Evolutionary conservation across 2,329 filamentous ascomycete species (phyloP).

Genomic region (Penicillium sp.): DNA sequence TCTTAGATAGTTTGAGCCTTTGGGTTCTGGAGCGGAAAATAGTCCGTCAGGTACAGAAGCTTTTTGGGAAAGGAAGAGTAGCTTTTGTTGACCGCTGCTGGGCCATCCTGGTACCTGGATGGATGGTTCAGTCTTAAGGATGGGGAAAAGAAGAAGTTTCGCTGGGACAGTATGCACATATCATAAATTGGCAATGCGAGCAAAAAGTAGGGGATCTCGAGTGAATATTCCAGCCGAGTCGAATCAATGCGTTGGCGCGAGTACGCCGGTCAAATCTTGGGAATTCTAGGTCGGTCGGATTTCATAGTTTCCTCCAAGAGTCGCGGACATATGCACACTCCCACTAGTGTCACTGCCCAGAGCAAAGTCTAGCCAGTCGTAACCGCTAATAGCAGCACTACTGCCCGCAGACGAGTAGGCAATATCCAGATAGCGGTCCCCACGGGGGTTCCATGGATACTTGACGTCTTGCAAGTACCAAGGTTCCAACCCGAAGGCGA

Average conservation of each 20-base stretch:
- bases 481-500: conserved; percentile 25
- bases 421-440: conserved; percentile 39
- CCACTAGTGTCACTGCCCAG: conserved; percentile 51
- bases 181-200: too few species aligned
- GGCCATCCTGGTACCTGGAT: conserved; percentile 11
- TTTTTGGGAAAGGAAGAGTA: conserved; percentile 20
- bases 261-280: neutral
- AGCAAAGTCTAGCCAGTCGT: conserved; percentile 47
- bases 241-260: too few species aligned
- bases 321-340: conserved; percentile 53
- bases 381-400: conserved; percentile 39
- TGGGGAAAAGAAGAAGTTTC: too few species aligned
- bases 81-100: conserved; percentile 10
- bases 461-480: conserved; percentile 27
- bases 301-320: conserved; percentile 50
- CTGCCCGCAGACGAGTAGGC: conserved; percentile 37
- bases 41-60: conserved; percentile 26
- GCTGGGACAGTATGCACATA: neutral
- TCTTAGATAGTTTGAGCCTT: conserved; percentile 20
- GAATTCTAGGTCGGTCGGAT: conserved; percentile 21
- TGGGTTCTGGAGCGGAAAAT: conserved; percentile 27
- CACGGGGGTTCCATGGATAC: conserved; percentile 42
- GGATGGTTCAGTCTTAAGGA: neutral
- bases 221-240: too few species aligned
- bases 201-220: too few species aligned